These are phyloP conservation scores for Alternaria sp. DNA, from an alignment of 2,329 filamentous ascomycete genomes.

Conservation along the genomic window DNA sequence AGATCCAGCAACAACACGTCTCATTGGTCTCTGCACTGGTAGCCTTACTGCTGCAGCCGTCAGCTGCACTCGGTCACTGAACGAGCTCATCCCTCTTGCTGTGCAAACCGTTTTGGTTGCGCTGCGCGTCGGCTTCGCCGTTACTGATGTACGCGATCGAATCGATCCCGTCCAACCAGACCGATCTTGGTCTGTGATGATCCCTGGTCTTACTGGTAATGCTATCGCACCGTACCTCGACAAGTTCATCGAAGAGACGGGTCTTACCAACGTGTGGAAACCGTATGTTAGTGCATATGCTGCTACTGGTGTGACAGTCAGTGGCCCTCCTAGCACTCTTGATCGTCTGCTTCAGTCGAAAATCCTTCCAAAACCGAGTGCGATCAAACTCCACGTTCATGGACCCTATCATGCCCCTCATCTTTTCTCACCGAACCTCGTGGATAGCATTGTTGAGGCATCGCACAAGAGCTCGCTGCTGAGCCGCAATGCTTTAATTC, in stretches of 20 bases:
- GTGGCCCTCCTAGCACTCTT: constrained; percentile 2
- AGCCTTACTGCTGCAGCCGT: background rate
- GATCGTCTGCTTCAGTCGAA: background rate
- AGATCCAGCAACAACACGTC: too few species aligned
- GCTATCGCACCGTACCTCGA: background rate
- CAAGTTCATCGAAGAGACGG: too few species aligned
- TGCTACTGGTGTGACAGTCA: background rate
- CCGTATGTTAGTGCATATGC: constrained; percentile 5
- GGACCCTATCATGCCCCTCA: constrained; percentile 17
- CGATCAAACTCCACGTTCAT: too few species aligned
- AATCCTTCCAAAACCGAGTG: constrained; percentile 7
- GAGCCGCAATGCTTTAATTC: background rate
- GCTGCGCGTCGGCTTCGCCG: too few species aligned
- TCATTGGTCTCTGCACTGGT: background rate
- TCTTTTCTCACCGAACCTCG: constrained; percentile 6
- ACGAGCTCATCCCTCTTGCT: background rate
- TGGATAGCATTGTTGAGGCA: constrained; percentile 4
- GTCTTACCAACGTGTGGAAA: background rate
- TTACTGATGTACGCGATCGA: too few species aligned
- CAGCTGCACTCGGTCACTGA: background rate
- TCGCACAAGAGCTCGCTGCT: background rate
- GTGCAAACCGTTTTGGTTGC: background rate
- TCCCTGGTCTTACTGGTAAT: constrained; percentile 3
- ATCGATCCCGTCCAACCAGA: too few species aligned
- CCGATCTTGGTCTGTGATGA: background rate